These are phyloP conservation scores for Entomortierella parvispora DNA, from an alignment of 192 early-diverging fungal genomes.

Conservation along the genomic window DNA sequence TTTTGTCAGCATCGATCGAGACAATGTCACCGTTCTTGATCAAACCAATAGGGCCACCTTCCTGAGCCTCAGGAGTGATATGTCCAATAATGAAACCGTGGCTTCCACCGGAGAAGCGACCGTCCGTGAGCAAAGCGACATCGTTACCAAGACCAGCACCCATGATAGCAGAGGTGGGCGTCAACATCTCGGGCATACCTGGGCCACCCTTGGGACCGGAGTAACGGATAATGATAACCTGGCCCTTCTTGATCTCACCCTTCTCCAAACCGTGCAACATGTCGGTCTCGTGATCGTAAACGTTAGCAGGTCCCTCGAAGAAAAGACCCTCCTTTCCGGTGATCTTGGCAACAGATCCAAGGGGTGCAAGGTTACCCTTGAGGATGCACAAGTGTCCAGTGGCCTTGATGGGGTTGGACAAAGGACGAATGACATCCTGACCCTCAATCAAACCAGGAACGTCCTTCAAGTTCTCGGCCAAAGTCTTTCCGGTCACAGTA, in stretches of 20 bases:
- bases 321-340: conserved; percentile 97
- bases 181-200: conserved; percentile 99
- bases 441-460: conserved; percentile 80
- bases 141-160: conserved; percentile 98
- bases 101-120: conserved; percentile 97
- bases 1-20: conserved; percentile 86
- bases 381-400: conserved; percentile 96
- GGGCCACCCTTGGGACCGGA: conserved; percentile 98
- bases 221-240: conserved; percentile 94
- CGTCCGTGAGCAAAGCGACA: conserved; percentile 97
- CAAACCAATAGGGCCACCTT: conserved; percentile 94
- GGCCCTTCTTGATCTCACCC: conserved; percentile 89
- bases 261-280: conserved; percentile 92
- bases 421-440: conserved; percentile 90
- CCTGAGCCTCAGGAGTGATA: conserved; percentile 97
- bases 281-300: conserved; percentile 92
- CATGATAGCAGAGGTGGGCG: conserved; percentile 98
- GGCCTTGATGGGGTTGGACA: conserved; percentile 90
- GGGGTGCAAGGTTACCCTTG: conserved; percentile 93
- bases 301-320: conserved; percentile 90
- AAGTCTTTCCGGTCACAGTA: conserved; percentile 97
- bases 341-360: conserved; percentile 98
- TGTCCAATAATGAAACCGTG: conserved; percentile 99
- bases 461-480: conserved; percentile 89
- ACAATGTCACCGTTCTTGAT: conserved; percentile 91